phyloP scores from a whole-genome alignment of 2,329 filamentous ascomycete genomes.

The Chlorencoelia australis region DNA sequence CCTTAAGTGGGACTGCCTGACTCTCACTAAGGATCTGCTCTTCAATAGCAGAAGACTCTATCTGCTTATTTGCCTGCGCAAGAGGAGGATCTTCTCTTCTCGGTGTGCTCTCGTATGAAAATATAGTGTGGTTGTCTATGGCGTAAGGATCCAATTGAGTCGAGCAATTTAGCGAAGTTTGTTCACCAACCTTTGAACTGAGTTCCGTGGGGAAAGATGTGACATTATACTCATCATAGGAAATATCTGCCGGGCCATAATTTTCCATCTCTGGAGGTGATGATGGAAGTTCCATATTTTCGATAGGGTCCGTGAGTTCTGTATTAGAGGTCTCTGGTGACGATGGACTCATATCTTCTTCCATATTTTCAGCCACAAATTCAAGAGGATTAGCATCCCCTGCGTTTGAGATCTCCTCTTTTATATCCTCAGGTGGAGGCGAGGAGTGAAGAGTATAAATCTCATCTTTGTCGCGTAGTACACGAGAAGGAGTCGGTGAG shows the following conservation, averaged over 20 bases:
- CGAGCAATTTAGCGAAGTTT: slow-evolving; percentile 11
- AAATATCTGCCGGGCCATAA: not conserved
- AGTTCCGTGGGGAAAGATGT: slow-evolving; percentile 15
- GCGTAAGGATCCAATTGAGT: slow-evolving; percentile 17
- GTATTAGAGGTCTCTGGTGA: too few relatives aligned
- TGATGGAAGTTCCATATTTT: slow-evolving; percentile 32
- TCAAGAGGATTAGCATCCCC: too few relatives aligned
- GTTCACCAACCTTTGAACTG: not conserved
- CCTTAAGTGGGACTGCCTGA: too few relatives aligned
- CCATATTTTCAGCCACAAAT: too few relatives aligned
- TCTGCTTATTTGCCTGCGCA: too few relatives aligned
- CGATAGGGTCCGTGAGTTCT: too few relatives aligned
- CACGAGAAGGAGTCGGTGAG: slow-evolving; percentile 42
- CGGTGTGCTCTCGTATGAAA: slow-evolving; percentile 12
- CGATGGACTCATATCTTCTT: too few relatives aligned
- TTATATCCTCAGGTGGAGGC: slow-evolving; percentile 43
- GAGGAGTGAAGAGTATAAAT: slow-evolving; percentile 48
- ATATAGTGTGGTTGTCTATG: slow-evolving; percentile 10
- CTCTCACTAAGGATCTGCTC: too few relatives aligned
- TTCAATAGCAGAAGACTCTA: too few relatives aligned
- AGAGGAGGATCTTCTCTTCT: too few relatives aligned
- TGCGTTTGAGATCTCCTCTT: too few relatives aligned
- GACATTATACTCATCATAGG: slow-evolving; percentile 22
- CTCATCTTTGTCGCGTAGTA: slow-evolving; percentile 41
- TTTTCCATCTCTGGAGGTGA: slow-evolving; percentile 18